Evolutionary conservation across 1,284 basidiomycete genomes (phyloP), one percentile per base, ranked within the genome.

Genomic region (Inonotus obliquus): DNA sequence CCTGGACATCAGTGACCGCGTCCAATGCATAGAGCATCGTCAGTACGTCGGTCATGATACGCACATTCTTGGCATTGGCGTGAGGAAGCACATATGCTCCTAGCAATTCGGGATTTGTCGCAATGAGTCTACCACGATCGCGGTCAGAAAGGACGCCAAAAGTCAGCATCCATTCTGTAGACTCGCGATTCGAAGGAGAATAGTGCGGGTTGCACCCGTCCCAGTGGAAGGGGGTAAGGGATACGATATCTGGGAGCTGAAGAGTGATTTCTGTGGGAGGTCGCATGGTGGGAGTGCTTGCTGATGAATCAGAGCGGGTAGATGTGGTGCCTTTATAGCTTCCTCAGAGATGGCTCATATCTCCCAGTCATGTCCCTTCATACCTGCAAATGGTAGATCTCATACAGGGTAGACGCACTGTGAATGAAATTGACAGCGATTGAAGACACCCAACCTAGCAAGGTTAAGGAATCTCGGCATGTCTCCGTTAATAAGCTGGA

Each of bases 1-100:
- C 79, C 72, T 86, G 85, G 54, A 85, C 85, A 67, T 89, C 86
- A 67, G 83, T 86, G 63, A 86, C 76, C 71, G 88, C 86, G 69
- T 89, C 87, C 58, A 86, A 76, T 51, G 85, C 82, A 71, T 87
- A 88, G 19, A 89, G 77, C 17, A 85, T 73, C 65, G 86, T 85
- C 64, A 87, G 77, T 65, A 85, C 84, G 71, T 87, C 86, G 67
- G 81, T 85, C 47, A 76, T 78, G 0, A 80, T 84, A 54, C 85
- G 77, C 61, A 87, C 81, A 67, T 81, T 75, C 59, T 85, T 82
- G 61, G 77, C 76, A 29, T 77, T 80, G 55, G 83, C 80, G 68
- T 83, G 85, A 6, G 81, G 79, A 68, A 85, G 88, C 5, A 77
- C 80, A 67, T 81, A 82, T 3, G 85, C 82, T 64, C 82, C 83